Base-by-base conservation (phyloP, 495 filamentous ascomycete species). In the Staphylotrichum longicolle region DNA sequence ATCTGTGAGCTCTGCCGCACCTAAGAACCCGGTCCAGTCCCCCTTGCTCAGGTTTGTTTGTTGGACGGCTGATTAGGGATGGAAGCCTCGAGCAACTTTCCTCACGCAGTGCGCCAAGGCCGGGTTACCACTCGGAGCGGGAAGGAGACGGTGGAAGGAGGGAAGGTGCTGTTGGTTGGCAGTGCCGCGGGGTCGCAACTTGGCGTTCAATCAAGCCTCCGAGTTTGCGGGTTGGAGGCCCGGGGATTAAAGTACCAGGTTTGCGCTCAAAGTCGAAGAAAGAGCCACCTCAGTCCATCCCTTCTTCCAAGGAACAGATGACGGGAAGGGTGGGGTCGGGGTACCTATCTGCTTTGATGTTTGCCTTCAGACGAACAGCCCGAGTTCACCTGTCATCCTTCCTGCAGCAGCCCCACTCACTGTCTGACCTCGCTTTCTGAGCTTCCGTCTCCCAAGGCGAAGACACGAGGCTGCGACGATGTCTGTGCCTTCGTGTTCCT, bases 1-100 rank as follows among this genome's bases (percentile, higher is more conserved):
- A 27, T 27, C 20, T 58, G 45, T 8, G n/a, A 58, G 56, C 45
- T 39, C 55, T 48, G 32, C 54, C 53, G 39, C 46, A 27, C 55
- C 39, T 33, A 33, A 57, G n/a, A 40, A 7, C 37, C 15, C 8
- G 10, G 4, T 32, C 46, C 44, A 6, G n/a, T 3, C 7, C 15
- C 15, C 15, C n/a, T 15, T 54, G 20, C 40, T 39, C 37, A 15
- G 12, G 0, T 7, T 7, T 11, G 40, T 9, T 42, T 4, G 50
- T 37, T 10, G 33, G 20, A 32, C 15, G 49, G 37, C 14, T 8
- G 49, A 3, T 34, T 27, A 27, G 20, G 11, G n/a, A 7, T 33
- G 52, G 39, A 54, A 42, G 37, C 4, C 52, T 42, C 20, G 35
- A 20, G 52, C 2, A 42, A 12, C 35, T 32, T 30, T 54, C 27